A percentile compares a stretch with the other conserved stretches of the same genome.
phyloP scores from a whole-genome alignment of 257 asterid species.

The Forsythia viridissima region DNA sequence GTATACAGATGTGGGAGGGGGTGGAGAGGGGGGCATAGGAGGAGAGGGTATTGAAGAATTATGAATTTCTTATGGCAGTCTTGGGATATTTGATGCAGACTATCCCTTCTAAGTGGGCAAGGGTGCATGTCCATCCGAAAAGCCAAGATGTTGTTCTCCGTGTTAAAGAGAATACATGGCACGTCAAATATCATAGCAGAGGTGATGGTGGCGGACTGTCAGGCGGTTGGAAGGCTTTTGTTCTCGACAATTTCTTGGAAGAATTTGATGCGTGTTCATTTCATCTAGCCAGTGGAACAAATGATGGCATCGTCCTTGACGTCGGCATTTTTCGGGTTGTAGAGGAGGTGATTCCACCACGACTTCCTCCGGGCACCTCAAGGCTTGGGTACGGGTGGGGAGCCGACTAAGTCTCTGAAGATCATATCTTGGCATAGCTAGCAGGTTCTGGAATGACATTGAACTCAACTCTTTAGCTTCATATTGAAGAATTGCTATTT shows the following conservation, averaged over 20 bases:
- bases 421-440: background rate
- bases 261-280: slow-evolving; percentile 38
- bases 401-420: background rate
- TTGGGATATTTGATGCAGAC: slow-evolving; percentile 26
- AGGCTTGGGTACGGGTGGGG: background rate
- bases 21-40: too few relatives aligned
- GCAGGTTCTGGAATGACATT: background rate
- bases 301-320: background rate
- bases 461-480: background rate
- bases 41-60: too few relatives aligned
- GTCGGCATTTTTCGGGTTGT: slow-evolving; percentile 28
- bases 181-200: slow-evolving; percentile 4
- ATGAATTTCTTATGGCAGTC: background rate
- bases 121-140: slow-evolving; percentile 23
- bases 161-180: slow-evolving; percentile 22
- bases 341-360: slow-evolving; percentile 26
- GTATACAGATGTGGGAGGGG: background rate
- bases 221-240: slow-evolving; percentile 42
- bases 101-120: slow-evolving; percentile 42
- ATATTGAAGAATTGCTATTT: background rate
- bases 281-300: background rate
- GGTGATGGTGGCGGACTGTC: slow-evolving; percentile 30
- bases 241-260: slow-evolving; percentile 28
- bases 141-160: slow-evolving; percentile 22
- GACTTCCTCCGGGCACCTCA: background rate